A percentile compares a stretch with the other conserved stretches of the same genome.
These are phyloP conservation scores for Nannizziopsis barbatae DNA, from an alignment of 2,329 filamentous ascomycete species.

Conservation along the genomic window DNA sequence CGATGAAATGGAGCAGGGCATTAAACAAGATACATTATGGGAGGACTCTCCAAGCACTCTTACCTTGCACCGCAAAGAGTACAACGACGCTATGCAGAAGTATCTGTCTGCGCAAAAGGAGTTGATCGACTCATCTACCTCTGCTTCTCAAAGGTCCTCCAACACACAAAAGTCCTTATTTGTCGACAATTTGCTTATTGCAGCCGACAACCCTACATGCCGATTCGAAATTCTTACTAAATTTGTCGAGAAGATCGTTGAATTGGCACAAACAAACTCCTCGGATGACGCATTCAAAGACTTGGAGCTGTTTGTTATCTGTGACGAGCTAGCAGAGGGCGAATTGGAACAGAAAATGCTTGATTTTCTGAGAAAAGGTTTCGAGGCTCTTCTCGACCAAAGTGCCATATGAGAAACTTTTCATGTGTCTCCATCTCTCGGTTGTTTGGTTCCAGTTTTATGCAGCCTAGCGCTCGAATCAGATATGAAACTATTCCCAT, in stretches of 20 bases:
- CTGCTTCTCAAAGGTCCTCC: slow-evolving; percentile 1
- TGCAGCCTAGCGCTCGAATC: too few relatives aligned
- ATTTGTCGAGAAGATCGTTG: slow-evolving; percentile 9
- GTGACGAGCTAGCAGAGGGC: background rate
- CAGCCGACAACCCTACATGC: slow-evolving; percentile 7
- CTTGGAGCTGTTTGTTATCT: slow-evolving; percentile 5
- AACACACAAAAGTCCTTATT: slow-evolving; percentile 8
- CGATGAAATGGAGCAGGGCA: slow-evolving; percentile 9
- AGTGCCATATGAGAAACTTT: too few relatives aligned
- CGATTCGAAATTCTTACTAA: slow-evolving; percentile 8
- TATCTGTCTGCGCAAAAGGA: slow-evolving; percentile 1
- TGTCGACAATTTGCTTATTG: slow-evolving; percentile 11
- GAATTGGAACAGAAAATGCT: slow-evolving; percentile 7
- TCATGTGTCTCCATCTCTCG: too few relatives aligned
- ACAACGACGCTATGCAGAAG: background rate
- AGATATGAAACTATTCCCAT: too few relatives aligned
- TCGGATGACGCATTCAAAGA: slow-evolving; percentile 1
- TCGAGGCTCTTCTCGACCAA: background rate
- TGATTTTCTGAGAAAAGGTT: slow-evolving; percentile 8
- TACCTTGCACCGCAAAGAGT: slow-evolving; percentile 3
- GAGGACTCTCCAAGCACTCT: slow-evolving; percentile 11
- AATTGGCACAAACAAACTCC: slow-evolving; percentile 4
- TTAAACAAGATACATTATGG: slow-evolving; percentile 10
- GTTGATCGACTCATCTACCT: background rate
- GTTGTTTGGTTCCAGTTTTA: too few relatives aligned